phyloP scores from a whole-genome alignment of 1,284 basidiomycete genomes.

The Austroboletus novae-zelandiae region DNA sequence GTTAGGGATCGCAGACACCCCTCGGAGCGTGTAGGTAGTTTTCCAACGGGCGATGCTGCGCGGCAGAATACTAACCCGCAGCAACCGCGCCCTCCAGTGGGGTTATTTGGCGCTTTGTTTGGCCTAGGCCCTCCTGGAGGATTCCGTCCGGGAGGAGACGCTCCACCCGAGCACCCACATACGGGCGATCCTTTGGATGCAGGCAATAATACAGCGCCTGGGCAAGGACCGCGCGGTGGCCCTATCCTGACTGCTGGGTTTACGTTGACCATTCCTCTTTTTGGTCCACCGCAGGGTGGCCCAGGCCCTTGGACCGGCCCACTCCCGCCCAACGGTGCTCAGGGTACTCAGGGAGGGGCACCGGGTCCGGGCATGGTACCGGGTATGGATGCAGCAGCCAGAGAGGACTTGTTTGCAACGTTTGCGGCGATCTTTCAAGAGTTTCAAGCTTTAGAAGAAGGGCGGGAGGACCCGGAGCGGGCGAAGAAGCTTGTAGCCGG shows the following conservation, averaged over 20 bases:
- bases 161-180: slow-evolving; percentile 20
- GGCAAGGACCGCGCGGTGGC: slow-evolving; percentile 18
- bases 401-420: slow-evolving; percentile 29
- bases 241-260: slow-evolving; percentile 30
- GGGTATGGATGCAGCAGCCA: slow-evolving; percentile 21
- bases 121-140: slow-evolving; percentile 14
- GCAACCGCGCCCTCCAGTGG: slow-evolving; percentile 15
- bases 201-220: slow-evolving; percentile 24
- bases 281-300: slow-evolving; percentile 13
- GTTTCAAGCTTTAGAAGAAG: slow-evolving; percentile 35
- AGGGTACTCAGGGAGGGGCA: no score
- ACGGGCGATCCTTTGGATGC: slow-evolving; percentile 28
- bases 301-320: slow-evolving; percentile 7
- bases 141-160: slow-evolving; percentile 13
- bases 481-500: slow-evolving; percentile 60
- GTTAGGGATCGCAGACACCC: slow-evolving; percentile 58
- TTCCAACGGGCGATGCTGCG: slow-evolving; percentile 6
- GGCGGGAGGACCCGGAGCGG: slow-evolving; percentile 61
- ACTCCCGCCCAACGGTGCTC: not conserved
- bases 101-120: slow-evolving; percentile 28
- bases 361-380: slow-evolving; percentile 3
- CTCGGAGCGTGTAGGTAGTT: slow-evolving; percentile 41
- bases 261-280: slow-evolving; percentile 31
- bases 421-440: slow-evolving; percentile 33
- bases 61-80: slow-evolving; percentile 19